Evolutionary conservation across 441 rosid genomes (phyloP).

Genomic region (Capsella rubella): DNA sequence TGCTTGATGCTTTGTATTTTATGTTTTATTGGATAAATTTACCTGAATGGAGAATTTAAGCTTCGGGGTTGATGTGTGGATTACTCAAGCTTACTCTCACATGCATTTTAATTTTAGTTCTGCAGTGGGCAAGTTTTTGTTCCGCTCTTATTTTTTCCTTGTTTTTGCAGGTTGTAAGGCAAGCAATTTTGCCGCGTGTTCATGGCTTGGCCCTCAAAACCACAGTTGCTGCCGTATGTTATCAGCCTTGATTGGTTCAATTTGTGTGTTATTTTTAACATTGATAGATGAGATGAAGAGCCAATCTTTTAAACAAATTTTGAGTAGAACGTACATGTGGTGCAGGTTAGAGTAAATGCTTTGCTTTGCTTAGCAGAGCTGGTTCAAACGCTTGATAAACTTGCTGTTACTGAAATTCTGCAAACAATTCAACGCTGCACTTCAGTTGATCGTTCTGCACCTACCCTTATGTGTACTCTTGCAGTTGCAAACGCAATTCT

Average conservation of each 20-base stretch:
- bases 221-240: slow-evolving; percentile 92
- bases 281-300: neutral
- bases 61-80: slow-evolving; percentile 23
- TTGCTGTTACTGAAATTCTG: slow-evolving; percentile 69
- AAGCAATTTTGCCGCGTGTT: slow-evolving; percentile 91
- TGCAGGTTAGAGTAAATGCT: slow-evolving; percentile 93
- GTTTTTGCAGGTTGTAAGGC: slow-evolving; percentile 82
- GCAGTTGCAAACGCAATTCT: slow-evolving; percentile 89
- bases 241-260: slow-evolving; percentile 39
- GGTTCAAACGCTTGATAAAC: slow-evolving; percentile 79
- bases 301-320: slow-evolving; percentile 13
- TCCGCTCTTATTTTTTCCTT: slow-evolving; percentile 13
- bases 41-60: slow-evolving; percentile 15
- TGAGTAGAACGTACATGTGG: slow-evolving; percentile 31
- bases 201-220: slow-evolving; percentile 95
- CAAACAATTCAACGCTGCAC: slow-evolving; percentile 94
- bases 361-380: slow-evolving; percentile 89
- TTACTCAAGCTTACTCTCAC: slow-evolving; percentile 29
- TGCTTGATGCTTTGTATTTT: slow-evolving; percentile 24
- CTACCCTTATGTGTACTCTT: slow-evolving; percentile 97
- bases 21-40: slow-evolving; percentile 15
- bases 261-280: neutral
- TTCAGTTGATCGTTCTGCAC: slow-evolving; percentile 93
- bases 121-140: slow-evolving; percentile 22
- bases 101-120: slow-evolving; percentile 14